Percentiles rank a stretch among this genome's conserved stretches.
Evolutionary conservation across 202 grass and related monocot genomes (phyloP).

Genomic region (Saccharum hybrid): DNA sequence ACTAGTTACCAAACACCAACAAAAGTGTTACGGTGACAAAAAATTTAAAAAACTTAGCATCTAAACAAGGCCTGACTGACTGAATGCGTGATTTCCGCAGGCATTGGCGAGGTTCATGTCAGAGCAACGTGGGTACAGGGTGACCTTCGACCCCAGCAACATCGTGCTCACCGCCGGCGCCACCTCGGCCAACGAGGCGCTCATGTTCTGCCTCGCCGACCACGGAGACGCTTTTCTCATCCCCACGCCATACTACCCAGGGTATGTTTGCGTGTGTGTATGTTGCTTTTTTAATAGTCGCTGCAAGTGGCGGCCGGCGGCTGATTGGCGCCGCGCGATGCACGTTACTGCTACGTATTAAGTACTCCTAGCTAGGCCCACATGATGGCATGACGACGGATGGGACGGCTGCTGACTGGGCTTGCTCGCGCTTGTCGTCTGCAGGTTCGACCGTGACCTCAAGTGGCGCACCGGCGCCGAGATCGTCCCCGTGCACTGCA

Average conservation of each 20-base stretch:
- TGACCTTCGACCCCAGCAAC: slow-evolving; percentile 74
- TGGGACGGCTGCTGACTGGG: not conserved
- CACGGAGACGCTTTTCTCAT: slow-evolving; percentile 88
- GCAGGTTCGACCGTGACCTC: slow-evolving; percentile 92
- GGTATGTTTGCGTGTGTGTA: slow-evolving; percentile 42
- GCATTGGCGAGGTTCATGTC: slow-evolving; percentile 86
- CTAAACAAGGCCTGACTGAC: too few relatives aligned
- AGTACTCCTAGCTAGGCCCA: not conserved
- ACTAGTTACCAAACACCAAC: too few relatives aligned
- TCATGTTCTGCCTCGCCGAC: slow-evolving; percentile 91
- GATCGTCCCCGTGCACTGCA: slow-evolving; percentile 90
- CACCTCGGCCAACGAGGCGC: slow-evolving; percentile 87
- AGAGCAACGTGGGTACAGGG: slow-evolving; percentile 58
- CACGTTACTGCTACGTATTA: not conserved
- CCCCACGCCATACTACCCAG: slow-evolving; percentile 95
- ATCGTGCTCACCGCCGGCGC: slow-evolving; percentile 90
- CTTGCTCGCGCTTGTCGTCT: not conserved
- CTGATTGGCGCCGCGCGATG: not conserved
- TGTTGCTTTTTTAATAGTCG: too few relatives aligned
- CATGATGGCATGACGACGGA: not conserved
- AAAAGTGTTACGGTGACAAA: too few relatives aligned
- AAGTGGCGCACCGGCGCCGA: slow-evolving; percentile 95
- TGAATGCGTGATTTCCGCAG: slow-evolving; percentile 40
- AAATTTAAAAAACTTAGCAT: too few relatives aligned
- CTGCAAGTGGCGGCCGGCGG: not conserved